These are phyloP conservation scores for Exophiala calicioides DNA, from an alignment of 2,329 filamentous ascomycete genomes.

Conservation along the genomic window DNA sequence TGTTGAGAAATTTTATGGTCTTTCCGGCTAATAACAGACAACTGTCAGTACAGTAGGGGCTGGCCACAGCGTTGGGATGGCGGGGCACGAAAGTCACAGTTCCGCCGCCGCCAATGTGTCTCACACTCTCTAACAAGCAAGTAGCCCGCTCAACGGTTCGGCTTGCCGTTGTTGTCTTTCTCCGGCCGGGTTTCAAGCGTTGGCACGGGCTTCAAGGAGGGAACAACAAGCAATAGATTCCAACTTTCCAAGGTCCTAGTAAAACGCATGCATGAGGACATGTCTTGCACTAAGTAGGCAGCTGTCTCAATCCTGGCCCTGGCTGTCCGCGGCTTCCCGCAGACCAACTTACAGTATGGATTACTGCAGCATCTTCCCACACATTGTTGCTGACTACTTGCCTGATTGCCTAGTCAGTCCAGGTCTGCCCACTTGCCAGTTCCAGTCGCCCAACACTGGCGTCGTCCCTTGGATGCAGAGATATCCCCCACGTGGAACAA, in stretches of 20 bases:
- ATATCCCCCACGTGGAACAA: too few relatives aligned
- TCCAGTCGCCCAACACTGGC: conserved; percentile 8
- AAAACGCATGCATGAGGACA: too few relatives aligned
- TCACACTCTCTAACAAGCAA: too few relatives aligned
- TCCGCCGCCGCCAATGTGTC: not conserved
- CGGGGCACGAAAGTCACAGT: conserved; percentile 11
- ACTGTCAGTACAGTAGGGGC: too few relatives aligned
- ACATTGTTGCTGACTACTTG: conserved; percentile 25
- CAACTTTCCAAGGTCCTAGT: too few relatives aligned
- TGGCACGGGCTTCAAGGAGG: too few relatives aligned
- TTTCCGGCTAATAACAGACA: conserved; percentile 24
- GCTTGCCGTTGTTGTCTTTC: too few relatives aligned
- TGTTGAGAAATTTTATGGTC: conserved; percentile 23
- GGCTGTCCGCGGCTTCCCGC: conserved; percentile 8
- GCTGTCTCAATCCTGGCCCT: not conserved
- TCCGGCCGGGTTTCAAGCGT: too few relatives aligned
- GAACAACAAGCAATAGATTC: too few relatives aligned
- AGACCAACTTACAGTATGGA: conserved; percentile 12
- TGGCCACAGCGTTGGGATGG: conserved; percentile 3
- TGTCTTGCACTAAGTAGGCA: too few relatives aligned
- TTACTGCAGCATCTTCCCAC: conserved; percentile 22
- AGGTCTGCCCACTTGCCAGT: conserved; percentile 23
- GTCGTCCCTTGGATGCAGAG: not conserved
- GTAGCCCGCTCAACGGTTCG: too few relatives aligned
- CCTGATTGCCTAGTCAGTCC: conserved; percentile 19